Percentiles rank a stretch among this genome's conserved stretches.
Evolutionary conservation across 306 rosid species (phyloP).

Genomic region (Crataegus laevigata): DNA sequence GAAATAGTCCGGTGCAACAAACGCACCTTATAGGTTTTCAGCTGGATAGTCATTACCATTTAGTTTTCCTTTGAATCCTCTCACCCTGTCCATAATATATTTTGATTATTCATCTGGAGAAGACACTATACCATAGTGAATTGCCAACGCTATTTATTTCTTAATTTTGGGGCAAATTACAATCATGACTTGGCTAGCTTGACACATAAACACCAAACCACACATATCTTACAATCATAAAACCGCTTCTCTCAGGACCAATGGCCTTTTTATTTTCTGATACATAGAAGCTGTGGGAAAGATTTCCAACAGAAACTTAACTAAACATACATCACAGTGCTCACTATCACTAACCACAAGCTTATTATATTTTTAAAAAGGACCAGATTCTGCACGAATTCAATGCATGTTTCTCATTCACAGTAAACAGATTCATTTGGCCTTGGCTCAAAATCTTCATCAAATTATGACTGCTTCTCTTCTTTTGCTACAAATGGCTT

Average conservation of each 20-base stretch:
- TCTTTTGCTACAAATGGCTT: background rate
- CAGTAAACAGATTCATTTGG: background rate
- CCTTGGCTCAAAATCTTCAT: background rate
- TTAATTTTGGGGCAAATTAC: background rate
- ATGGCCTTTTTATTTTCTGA: background rate
- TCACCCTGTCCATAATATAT: too few species aligned
- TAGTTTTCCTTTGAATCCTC: too few species aligned
- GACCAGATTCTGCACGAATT: background rate
- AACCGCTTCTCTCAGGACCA: background rate
- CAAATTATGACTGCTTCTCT: background rate
- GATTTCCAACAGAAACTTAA: too few species aligned
- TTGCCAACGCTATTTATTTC: too few species aligned
- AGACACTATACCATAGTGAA: too few species aligned
- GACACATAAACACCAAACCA: background rate
- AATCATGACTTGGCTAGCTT: background rate
- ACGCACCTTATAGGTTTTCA: too few species aligned
- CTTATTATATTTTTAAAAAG: background rate
- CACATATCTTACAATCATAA: background rate
- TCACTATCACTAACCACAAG: too few species aligned
- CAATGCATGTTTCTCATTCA: background rate
- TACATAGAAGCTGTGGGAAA: too few species aligned
- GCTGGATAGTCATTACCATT: too few species aligned
- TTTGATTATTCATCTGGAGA: background rate
- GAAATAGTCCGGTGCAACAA: too few species aligned
- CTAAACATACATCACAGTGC: too few species aligned